Percentiles rank a stretch among this genome's conserved stretches.
Conservation (phyloP, 306 rosid genomes). For the Gastrolobium villosum region DNA sequence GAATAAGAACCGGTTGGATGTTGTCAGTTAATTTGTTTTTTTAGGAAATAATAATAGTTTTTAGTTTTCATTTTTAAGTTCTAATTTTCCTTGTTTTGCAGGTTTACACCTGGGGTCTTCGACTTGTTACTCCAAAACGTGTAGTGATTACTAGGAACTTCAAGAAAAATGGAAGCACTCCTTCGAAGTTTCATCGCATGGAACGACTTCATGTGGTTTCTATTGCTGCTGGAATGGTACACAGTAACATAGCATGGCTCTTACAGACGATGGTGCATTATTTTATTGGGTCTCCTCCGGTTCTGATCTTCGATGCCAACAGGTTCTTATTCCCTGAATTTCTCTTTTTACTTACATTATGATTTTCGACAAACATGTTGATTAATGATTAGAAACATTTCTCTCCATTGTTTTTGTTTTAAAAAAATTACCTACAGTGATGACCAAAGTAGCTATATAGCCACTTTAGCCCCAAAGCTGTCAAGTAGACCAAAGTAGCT, state of each 20-base stretch:
- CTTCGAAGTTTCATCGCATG: constrained; percentile 83
- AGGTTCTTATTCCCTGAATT: constrained; percentile 60
- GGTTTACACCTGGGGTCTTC: constrained; percentile 99
- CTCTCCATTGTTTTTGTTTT: not conserved
- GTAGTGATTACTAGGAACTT: constrained; percentile 85
- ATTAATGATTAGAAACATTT: constrained; percentile 5
- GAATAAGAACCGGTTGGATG: too few species aligned
- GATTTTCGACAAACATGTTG: constrained; percentile 28
- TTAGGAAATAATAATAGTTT: not conserved
- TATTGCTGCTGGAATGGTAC: constrained; percentile 88
- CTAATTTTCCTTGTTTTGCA: constrained; percentile 51
- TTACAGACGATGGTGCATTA: constrained; percentile 89
- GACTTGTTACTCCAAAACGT: constrained; percentile 91
- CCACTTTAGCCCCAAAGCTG: too few species aligned
- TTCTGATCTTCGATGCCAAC: constrained; percentile 89
- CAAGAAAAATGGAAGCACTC: constrained; percentile 81
- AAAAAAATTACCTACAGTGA: too few species aligned
- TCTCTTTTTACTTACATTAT: constrained; percentile 12
- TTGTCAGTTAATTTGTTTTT: not conserved
- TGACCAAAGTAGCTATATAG: too few species aligned
- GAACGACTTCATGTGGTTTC: constrained; percentile 80
- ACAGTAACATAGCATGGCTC: constrained; percentile 67
- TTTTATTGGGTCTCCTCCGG: constrained; percentile 94
- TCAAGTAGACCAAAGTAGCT: too few species aligned
- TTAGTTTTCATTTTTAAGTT: constrained; percentile 39